phyloP scores from a whole-genome alignment of 768 basidiomycete species.

The Lentinula detonsa region DNA sequence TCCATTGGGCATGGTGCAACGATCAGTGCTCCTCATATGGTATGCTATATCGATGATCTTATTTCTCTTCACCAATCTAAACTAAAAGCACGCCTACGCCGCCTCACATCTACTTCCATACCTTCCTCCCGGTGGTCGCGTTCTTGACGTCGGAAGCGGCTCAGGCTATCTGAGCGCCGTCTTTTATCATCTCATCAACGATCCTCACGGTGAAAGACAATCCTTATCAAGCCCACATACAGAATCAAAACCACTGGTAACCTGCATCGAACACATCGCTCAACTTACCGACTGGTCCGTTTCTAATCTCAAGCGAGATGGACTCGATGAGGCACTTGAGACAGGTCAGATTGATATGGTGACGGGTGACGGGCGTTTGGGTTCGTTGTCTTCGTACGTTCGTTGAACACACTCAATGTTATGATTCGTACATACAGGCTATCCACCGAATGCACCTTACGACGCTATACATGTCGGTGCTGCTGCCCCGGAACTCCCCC shows the following conservation, averaged over 20 bases:
- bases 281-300: slow-evolving; percentile 69
- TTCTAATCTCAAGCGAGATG: slow-evolving; percentile 63
- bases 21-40: slow-evolving; percentile 97
- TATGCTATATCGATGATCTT: slow-evolving; percentile 16
- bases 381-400: slow-evolving; percentile 24
- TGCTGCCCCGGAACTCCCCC: slow-evolving; percentile 72
- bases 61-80: not conserved
- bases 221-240: slow-evolving; percentile 17
- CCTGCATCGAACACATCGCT: slow-evolving; percentile 90
- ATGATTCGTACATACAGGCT: slow-evolving; percentile 20
- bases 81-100: slow-evolving; percentile 77
- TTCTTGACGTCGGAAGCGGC: slow-evolving; percentile 88
- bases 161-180: slow-evolving; percentile 86
- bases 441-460: slow-evolving; percentile 48
- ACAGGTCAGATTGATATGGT: slow-evolving; percentile 55
- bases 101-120: slow-evolving; percentile 69
- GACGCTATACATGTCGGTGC: slow-evolving; percentile 94
- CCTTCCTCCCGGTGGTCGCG: slow-evolving; percentile 52
- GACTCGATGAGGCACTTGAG: slow-evolving; percentile 48
- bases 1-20: slow-evolving; percentile 82
- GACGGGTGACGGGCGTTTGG: slow-evolving; percentile 76
- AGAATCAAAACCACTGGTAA: slow-evolving; percentile 40
- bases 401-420: not conserved
- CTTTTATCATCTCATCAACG: slow-evolving; percentile 63
- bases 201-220: not conserved